A percentile compares a stretch with the other conserved stretches of the same genome.
These are phyloP conservation scores for Aspergillus niger DNA, from an alignment of 2,329 filamentous ascomycete genomes.

Conservation along the genomic window DNA sequence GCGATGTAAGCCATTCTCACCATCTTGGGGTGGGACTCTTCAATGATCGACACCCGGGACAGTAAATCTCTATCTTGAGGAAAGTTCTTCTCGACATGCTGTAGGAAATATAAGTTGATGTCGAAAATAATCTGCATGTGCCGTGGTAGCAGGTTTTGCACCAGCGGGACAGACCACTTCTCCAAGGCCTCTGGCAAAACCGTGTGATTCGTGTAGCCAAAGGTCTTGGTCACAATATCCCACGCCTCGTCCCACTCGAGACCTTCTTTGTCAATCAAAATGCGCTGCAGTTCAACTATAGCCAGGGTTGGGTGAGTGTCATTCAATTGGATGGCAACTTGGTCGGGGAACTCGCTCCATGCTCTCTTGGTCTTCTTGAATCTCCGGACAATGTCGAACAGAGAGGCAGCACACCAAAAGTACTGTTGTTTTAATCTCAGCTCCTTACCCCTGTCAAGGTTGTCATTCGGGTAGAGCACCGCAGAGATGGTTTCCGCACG, in stretches of 20 bases:
- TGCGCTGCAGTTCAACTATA: constrained; percentile 92
- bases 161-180: constrained; percentile 93
- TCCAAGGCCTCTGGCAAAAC: constrained; percentile 95
- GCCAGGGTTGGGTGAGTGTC: constrained; percentile 96
- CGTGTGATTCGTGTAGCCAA: constrained; percentile 98
- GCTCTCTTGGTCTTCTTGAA: constrained; percentile 96
- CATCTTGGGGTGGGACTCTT: constrained; percentile 96
- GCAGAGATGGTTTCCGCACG: constrained; percentile 98
- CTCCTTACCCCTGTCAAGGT: constrained; percentile 94
- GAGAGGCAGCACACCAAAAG: constrained; percentile 97
- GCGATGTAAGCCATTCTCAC: constrained; percentile 95
- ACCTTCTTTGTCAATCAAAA: constrained; percentile 84
- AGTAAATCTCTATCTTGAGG: constrained; percentile 88
- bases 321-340: constrained; percentile 96
- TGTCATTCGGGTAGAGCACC: constrained; percentile 96
- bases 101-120: constrained; percentile 93
- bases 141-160: constrained; percentile 89
- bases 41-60: constrained; percentile 88
- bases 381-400: constrained; percentile 92
- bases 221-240: constrained; percentile 74
- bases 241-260: constrained; percentile 93
- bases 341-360: constrained; percentile 90
- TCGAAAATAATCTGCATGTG: constrained; percentile 98
- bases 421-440: constrained; percentile 98
- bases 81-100: constrained; percentile 85